Evolutionary conservation across 495 filamentous ascomycete genomes (phyloP), one percentile per base, ranked within the genome.

Genomic region (Clohesyomyces aquaticus): DNA sequence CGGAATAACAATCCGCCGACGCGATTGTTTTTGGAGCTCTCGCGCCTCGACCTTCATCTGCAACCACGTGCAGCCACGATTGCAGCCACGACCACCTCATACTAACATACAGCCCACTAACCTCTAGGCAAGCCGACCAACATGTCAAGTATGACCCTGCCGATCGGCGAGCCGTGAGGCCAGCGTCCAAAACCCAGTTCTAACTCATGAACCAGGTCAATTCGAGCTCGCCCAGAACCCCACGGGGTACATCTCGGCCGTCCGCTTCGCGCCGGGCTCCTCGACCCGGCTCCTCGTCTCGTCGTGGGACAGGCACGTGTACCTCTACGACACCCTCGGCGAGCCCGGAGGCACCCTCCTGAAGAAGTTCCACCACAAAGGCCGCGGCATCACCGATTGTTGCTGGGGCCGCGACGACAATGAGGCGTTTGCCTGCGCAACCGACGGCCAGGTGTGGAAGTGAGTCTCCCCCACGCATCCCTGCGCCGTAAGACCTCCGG

Each of bases 251-350:
- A 89, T 98, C 70, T 95, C 92, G 55, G 81, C 91, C 4, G 76
- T 97, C 65, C 86, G 85, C 66, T 98, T 96, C 80, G 88, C 91
- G 35, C 89, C 91, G 43, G 78, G 82, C 23, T 80, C 87, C 12
- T 81, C 82, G 14, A 87, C 83, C 47, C 83, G 84, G 54, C 81
- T 98, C 28, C 84, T 96, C 27, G 91, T 91, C 70, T 89, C 93
- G 10, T 98, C 93, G 57, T 98, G 94, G 94, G 94, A 97, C 75
- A 90, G 86, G 75, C 82, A 90, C 74, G 85, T 95, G 23, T 96
- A 96, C 75, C 83, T 96, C 43, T 98, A 98, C 80, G 88, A 96
- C 70, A 82, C 81, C 18, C 75, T 83, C 55, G 80, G 82, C 63
- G 85, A 87, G 41, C 82, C 85, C 19, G 81, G 84, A 57, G 85